Base-by-base conservation (phyloP, 139 green algal genomes). In the Micromonas pusilla region DNA sequence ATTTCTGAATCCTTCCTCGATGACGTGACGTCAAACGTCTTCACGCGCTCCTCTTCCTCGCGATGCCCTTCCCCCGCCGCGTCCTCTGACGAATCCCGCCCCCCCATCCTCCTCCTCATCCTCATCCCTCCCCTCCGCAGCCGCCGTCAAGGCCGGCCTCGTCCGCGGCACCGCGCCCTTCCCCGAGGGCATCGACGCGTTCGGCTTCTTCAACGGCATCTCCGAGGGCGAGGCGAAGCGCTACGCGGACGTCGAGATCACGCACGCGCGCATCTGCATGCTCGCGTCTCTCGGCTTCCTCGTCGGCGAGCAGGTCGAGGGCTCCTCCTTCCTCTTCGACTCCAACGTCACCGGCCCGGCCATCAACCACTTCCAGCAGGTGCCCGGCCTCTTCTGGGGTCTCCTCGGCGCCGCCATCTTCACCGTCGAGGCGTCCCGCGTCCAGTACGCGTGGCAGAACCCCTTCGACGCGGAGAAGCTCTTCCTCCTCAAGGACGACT, bases 351-450 rank as follows among this genome's bases (percentile, higher is more conserved):
- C 80, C 85, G 85, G 87, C 80, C 90, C 88, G 4, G 89, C 89
- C 67, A 92, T 95, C 79, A 85, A 87, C 83, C 90, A 93, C 78
- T 94, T 96, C 88, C 85, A 91, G 83, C 88, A 94, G 86, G 84
- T 92, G 9, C 63, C 76, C 32, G 6, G 20, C 1, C 30, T 52
- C 20, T 87, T 88, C 80, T 91, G 86, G 86, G 84, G 89, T 86
- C 78, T 87, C n/a, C 84, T 94, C 26, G 52, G 91, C 32, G 67
- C 93, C n/a, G 74, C 60, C 76, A 93, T 96, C 66, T 89, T 83
- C 65, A 39, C 93, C n/a, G 76, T 79, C 30, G 91, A 96, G 87
- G 74, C 82, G 5, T 91, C 87, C 78, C 89, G 91, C 66, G 85
- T 93, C 23, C 65, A 57, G 57, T 4, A 87, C 13, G 91, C 87